A percentile compares a stretch with the other conserved stretches of the same genome.
These are phyloP conservation scores for Plasmodium sp. DNA, from an alignment of 169 alveolate genomes.

Conservation along the genomic window DNA sequence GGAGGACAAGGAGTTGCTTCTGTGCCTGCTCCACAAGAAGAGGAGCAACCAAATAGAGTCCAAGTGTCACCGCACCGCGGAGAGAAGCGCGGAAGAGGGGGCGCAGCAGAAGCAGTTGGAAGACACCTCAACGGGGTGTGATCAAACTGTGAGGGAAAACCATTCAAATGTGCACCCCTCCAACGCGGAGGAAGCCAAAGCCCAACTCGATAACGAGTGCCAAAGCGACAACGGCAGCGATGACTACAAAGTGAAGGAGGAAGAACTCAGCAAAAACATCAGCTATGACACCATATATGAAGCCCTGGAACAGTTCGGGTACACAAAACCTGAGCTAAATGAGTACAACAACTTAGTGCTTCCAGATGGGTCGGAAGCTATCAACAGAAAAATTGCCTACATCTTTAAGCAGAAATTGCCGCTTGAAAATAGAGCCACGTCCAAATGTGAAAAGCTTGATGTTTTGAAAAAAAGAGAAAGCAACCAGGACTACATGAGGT, in stretches of 20 bases:
- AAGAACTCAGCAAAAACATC: constrained; percentile 42
- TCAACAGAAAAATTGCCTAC: constrained; percentile 86
- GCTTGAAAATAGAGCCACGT: constrained; percentile 25
- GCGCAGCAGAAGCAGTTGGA: not conserved
- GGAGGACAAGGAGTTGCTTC: constrained; percentile 63
- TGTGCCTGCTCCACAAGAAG: constrained; percentile 19
- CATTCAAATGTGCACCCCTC: not conserved
- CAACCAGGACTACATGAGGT: constrained; percentile 7
- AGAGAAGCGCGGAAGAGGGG: not conserved
- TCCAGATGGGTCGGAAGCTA: constrained; percentile 91
- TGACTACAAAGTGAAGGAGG: constrained; percentile 66
- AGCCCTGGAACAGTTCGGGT: constrained; percentile 58
- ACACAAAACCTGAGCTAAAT: constrained; percentile 73
- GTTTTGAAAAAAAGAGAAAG: constrained; percentile 45
- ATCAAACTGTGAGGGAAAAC: not conserved
- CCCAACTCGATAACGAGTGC: not conserved
- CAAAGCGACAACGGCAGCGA: constrained; percentile 17
- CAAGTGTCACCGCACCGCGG: not conserved
- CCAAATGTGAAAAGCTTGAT: constrained; percentile 52
- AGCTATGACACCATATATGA: constrained; percentile 30
- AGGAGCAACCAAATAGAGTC: not conserved
- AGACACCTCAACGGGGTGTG: not conserved
- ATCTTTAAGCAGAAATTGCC: constrained; percentile 86
- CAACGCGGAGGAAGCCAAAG: not conserved
- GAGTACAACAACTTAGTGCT: constrained; percentile 86